Evolutionary conservation across 78 protist species (phyloP).

Genomic region (Dictyostelium brefeldianum): DNA sequence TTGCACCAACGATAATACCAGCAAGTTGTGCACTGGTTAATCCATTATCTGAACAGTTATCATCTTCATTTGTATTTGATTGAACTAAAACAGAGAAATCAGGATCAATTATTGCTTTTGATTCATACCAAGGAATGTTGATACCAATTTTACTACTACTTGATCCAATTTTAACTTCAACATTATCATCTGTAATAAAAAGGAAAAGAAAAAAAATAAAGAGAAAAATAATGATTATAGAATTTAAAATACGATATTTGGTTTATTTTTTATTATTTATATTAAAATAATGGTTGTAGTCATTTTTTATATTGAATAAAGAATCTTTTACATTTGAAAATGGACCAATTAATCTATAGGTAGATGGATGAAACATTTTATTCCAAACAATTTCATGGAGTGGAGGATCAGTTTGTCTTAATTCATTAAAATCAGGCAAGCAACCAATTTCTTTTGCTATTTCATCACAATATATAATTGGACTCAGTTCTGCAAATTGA

Average conservation of each 20-base stretch:
- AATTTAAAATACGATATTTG: too few species aligned
- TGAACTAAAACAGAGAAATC: neutral
- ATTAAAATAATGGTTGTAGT: neutral
- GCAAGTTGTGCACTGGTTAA: neutral
- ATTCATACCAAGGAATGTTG: neutral
- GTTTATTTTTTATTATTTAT: neutral
- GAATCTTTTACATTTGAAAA: neutral
- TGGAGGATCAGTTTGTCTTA: neutral
- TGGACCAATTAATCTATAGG: conserved; percentile 2
- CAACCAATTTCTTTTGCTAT: conserved; percentile 6
- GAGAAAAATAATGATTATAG: too few species aligned
- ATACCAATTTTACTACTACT: neutral
- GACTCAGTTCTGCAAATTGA: neutral
- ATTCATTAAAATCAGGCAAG: conserved; percentile 4
- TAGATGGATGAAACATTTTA: neutral
- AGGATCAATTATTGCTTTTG: neutral
- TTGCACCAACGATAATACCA: conserved; percentile 31
- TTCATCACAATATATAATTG: neutral
- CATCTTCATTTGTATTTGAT: neutral
- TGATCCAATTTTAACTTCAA: neutral
- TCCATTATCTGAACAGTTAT: neutral
- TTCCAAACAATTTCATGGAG: neutral
- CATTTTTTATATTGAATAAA: neutral
- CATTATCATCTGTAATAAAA: neutral
- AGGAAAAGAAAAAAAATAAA: too few species aligned